phyloP scores from a whole-genome alignment of 129 eudicot species.

The Scalesia atractyloides region DNA sequence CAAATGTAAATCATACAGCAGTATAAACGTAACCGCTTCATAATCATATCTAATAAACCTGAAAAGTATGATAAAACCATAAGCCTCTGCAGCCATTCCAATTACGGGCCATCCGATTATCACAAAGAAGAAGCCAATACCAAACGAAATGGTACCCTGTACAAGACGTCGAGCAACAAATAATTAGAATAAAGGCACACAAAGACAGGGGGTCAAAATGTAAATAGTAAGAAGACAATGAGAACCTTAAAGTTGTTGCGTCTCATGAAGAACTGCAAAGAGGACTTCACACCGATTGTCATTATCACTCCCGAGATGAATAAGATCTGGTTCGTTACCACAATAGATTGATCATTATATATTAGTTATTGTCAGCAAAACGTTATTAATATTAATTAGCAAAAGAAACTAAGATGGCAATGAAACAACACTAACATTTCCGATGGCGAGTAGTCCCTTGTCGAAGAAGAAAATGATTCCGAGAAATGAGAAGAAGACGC shows the following conservation, averaged over 20 bases:
- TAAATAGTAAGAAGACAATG: slow-evolving; percentile 10
- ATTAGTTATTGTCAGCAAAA: slow-evolving; percentile 17
- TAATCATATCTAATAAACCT: slow-evolving; percentile 38
- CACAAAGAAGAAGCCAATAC: slow-evolving; percentile 64
- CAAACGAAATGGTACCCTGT: slow-evolving; percentile 59
- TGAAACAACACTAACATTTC: slow-evolving; percentile 57
- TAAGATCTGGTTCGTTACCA: slow-evolving; percentile 53
- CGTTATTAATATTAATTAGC: not conserved
- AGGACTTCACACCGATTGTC: slow-evolving; percentile 61
- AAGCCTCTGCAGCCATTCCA: slow-evolving; percentile 64
- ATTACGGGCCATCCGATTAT: slow-evolving; percentile 70
- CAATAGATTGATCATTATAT: slow-evolving; percentile 8
- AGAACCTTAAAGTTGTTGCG: slow-evolving; percentile 48
- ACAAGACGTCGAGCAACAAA: slow-evolving; percentile 15
- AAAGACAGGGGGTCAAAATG: not conserved
- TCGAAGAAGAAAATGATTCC: slow-evolving; percentile 81
- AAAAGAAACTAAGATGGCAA: not conserved
- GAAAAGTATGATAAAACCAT: slow-evolving; percentile 67
- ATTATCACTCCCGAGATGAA: slow-evolving; percentile 59
- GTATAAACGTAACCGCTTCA: slow-evolving; percentile 7
- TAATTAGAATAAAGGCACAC: not conserved
- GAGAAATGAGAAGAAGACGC: slow-evolving; percentile 78
- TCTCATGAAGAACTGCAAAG: slow-evolving; percentile 55
- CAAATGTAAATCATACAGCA: slow-evolving; percentile 7
- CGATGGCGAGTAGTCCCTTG: slow-evolving; percentile 81